Evolutionary conservation across 306 rosid species (phyloP), one percentile per base, ranked within the genome.

Genomic region (Malus sylvestris): DNA sequence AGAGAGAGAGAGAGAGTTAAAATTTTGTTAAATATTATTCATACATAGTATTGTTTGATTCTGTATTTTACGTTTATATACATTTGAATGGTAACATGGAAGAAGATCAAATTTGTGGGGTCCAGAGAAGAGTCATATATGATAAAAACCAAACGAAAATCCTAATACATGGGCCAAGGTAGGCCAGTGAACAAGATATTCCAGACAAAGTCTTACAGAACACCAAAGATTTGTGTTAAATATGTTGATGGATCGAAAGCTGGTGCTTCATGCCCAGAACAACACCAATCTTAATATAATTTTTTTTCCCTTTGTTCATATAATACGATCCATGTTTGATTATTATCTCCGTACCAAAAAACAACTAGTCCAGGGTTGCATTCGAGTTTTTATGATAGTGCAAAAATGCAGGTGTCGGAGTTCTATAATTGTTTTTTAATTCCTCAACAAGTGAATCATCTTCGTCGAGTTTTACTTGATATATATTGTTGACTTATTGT

Each of bases 121-220:
- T 72, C 87, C 90, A 84, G 87, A 32, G 68, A 27, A 33, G 53
- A 63, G 60, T 33, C 40, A 22, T 51, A 76, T 68, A 74, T 60
- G 75, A 82, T 81, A 80, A 74, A 79, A 83, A 61, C 62, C 72
- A 38, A 77, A 76, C 72, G 85, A 64, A 79, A 76, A 71, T 84
- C 79, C 79, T 83, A 81, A 77, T 64, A 79, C 83, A 87, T 42
- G 86, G 83, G 79, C 85, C 86, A 81, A 44, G 90, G 96, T 81
- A 87, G 91, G 97, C 76, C 92, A 87, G 70, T 71, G 90, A 87
- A 79, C 89, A 92, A 82, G 91, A 92, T 88, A 92, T 92, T 88
- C 93, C 96, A 90, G 93, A 90, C 92, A 83, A 81, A 66, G 89
- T 84, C 85, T 85, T 74, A 83, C 79, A 78, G 79, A 81, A 76